Evolutionary conservation across 2,329 filamentous ascomycete species (phyloP).

Genomic region (Neonectria magnoliae): DNA sequence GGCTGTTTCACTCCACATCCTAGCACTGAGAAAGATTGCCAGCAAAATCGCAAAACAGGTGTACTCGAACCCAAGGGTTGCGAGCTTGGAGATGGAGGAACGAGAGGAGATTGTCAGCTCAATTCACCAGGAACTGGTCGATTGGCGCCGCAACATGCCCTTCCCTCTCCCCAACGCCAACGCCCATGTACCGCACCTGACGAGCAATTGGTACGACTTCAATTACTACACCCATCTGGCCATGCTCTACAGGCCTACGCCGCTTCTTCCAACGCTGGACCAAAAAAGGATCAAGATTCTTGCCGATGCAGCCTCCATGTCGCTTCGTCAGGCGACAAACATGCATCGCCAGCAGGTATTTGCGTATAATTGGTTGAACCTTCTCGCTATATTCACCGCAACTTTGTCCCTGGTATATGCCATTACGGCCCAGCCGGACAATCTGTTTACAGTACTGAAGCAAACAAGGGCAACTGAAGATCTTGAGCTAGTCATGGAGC

Average conservation of each 20-base stretch:
- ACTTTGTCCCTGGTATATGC: conserved; percentile 56
- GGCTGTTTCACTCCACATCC: conserved; percentile 54
- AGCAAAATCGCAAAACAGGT: conserved; percentile 52
- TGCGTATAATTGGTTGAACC: conserved; percentile 55
- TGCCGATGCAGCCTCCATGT: conserved; percentile 52
- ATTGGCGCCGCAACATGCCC: conserved; percentile 57
- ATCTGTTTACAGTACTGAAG: conserved; percentile 37
- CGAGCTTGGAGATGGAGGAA: conserved; percentile 31
- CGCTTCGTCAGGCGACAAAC: conserved; percentile 53
- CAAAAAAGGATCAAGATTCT: conserved; percentile 49
- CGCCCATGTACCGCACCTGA: conserved; percentile 54
- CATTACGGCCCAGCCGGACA: conserved; percentile 51
- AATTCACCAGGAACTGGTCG: conserved; percentile 53
- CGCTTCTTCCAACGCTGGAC: conserved; percentile 52
- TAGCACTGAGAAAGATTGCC: conserved; percentile 52
- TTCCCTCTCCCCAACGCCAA: conserved; percentile 53
- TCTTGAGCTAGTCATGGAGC: conserved; percentile 43
- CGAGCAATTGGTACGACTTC: conserved; percentile 57
- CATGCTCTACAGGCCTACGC: conserved; percentile 57
- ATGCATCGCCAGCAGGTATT: conserved; percentile 52
- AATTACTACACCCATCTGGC: conserved; percentile 59
- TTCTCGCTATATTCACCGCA: conserved; percentile 54
- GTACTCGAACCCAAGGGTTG: conserved; percentile 44
- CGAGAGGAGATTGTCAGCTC: conserved; percentile 47
- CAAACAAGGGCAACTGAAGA: conserved; percentile 45